Percentiles rank a stretch among this genome's conserved stretches.
These are phyloP conservation scores for Sporothrix luriei DNA, from an alignment of 2,329 filamentous ascomycete genomes.

Conservation along the genomic window DNA sequence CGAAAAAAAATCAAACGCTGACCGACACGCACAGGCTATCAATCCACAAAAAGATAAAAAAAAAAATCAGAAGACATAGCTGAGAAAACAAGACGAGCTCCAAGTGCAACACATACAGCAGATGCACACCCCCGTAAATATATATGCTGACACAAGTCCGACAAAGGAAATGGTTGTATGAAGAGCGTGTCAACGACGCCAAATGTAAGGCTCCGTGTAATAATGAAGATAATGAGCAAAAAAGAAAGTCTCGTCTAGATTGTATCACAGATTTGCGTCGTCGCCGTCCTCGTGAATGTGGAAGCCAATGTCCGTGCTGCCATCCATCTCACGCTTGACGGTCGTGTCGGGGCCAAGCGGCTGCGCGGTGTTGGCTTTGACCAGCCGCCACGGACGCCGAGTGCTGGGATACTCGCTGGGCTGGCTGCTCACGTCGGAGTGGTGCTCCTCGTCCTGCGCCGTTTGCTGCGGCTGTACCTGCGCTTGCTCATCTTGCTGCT, in stretches of 20 bases:
- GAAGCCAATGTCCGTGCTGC: constrained; percentile 33
- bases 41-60: background rate
- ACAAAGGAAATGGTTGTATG: constrained; percentile 15
- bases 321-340: constrained; percentile 16
- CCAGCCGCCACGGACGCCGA: constrained; percentile 46
- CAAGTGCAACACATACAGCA: background rate
- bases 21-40: background rate
- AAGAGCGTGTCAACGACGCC: background rate
- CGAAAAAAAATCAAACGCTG: constrained; percentile 18
- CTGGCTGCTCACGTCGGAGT: constrained; percentile 51
- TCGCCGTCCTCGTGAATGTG: constrained; percentile 36
- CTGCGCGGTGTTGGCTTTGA: background rate
- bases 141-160: background rate
- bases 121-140: background rate
- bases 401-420: constrained; percentile 61
- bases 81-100: constrained; percentile 1
- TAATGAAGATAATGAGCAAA: background rate
- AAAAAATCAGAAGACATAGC: background rate
- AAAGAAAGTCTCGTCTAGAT: background rate
- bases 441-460: constrained; percentile 25
- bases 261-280: constrained; percentile 1
- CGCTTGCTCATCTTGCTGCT: background rate
- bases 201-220: background rate
- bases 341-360: constrained; percentile 33
- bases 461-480: background rate